phyloP scores from a whole-genome alignment of 2,329 filamentous ascomycete genomes.

The Neofusicoccum kwambonambiense region DNA sequence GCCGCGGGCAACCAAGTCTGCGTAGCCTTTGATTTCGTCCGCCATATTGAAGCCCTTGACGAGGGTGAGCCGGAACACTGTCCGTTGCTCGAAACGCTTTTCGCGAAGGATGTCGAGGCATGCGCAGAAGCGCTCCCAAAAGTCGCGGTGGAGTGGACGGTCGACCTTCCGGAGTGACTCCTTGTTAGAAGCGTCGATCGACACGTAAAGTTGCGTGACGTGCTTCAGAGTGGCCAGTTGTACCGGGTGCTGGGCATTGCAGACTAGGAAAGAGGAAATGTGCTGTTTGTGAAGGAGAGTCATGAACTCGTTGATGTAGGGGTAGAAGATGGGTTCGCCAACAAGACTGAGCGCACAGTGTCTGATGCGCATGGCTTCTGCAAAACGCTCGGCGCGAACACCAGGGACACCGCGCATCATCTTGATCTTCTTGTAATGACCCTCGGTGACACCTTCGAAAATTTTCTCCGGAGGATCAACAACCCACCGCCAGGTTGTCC shows the following conservation, averaged over 20 bases:
- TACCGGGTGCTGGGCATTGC: constrained; percentile 94
- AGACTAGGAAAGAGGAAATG: constrained; percentile 93
- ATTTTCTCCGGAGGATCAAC: constrained; percentile 89
- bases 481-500: constrained; percentile 95
- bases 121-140: constrained; percentile 92
- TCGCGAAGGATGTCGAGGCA: constrained; percentile 87
- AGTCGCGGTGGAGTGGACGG: constrained; percentile 88
- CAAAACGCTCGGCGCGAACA: constrained; percentile 85
- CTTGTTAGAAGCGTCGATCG: constrained; percentile 89
- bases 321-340: constrained; percentile 98
- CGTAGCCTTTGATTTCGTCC: constrained; percentile 87
- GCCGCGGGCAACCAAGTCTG: constrained; percentile 79
- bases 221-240: constrained; percentile 78
- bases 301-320: constrained; percentile 91
- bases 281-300: constrained; percentile 77
- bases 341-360: constrained; percentile 92
- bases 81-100: constrained; percentile 80
- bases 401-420: constrained; percentile 94
- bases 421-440: constrained; percentile 96
- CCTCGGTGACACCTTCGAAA: constrained; percentile 84
- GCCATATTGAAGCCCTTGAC: constrained; percentile 99
- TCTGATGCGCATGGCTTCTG: constrained; percentile 87
- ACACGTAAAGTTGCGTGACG: constrained; percentile 94
- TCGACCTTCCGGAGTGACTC: constrained; percentile 88
- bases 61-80: constrained; percentile 90